phyloP scores from a whole-genome alignment of 768 basidiomycete genomes.

The Amanita subjunquillea region DNA sequence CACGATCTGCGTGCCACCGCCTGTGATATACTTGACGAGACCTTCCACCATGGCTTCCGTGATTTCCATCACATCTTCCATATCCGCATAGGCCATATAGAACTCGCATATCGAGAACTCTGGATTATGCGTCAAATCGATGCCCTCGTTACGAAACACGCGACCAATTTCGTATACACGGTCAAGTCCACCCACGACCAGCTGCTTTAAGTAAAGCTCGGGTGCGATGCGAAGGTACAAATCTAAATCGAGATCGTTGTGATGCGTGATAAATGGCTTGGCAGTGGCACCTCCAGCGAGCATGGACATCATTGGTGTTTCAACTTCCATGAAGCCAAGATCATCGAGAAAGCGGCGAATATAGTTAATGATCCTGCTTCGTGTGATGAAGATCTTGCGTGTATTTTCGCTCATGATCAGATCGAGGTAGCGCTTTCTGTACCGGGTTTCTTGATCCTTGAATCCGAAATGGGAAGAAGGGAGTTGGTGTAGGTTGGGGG shows the following conservation, averaged over 20 bases:
- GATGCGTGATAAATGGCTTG: conserved; percentile 97
- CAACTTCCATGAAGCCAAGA: conserved; percentile 95
- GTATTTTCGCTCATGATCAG: conserved; percentile 90
- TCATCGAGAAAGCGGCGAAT: conserved; percentile 82
- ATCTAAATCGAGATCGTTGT: conserved; percentile 96
- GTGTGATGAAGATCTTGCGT: conserved; percentile 83
- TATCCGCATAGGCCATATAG: conserved; percentile 99
- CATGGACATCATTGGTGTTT: conserved; percentile 97
- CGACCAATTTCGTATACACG: conserved; percentile 98
- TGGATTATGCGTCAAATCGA: conserved; percentile 98
- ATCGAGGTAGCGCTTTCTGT: conserved; percentile 98
- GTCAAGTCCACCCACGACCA: conserved; percentile 94
- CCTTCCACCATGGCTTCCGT: conserved; percentile 88
- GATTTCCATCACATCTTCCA: conserved; percentile 97
- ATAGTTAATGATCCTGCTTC: conserved; percentile 87
- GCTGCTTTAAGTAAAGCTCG: conserved; percentile 95
- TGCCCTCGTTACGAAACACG: conserved; percentile 97
- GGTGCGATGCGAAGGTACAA: conserved; percentile 96
- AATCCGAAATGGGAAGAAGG: conserved; percentile 89
- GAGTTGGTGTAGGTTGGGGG: conserved; percentile 93
- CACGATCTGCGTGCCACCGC: conserved; percentile 66
- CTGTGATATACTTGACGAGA: conserved; percentile 78
- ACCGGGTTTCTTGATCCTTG: conserved; percentile 95
- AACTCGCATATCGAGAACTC: conserved; percentile 99
- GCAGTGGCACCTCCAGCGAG: conserved; percentile 96